Evolutionary conservation across 257 asterid genomes (phyloP), one percentile per base, ranked within the genome.

Genomic region (Euphrasia confusa): DNA sequence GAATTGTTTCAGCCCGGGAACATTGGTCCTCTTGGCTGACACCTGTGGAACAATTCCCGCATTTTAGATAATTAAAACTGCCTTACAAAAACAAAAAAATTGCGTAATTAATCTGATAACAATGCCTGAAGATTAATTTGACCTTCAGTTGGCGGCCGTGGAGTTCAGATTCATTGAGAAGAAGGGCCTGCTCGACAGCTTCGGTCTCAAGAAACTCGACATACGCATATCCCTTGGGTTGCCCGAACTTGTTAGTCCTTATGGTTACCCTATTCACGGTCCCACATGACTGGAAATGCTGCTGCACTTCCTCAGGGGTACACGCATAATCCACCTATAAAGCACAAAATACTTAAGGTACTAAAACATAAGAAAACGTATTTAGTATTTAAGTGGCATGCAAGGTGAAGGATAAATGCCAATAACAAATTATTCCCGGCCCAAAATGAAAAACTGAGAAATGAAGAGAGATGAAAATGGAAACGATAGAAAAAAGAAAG

Each of bases 81-180:
- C 50, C 4, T 54, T 60, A 27, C 49, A 60, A 14, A 64, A 54
- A 57, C 32, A 10, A 53, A 24, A 4, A 53, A 24, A 4, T 3
- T 53, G 9, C 7, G 8, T 10, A 53, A 53, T 15, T 49, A 6
- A 4, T 7, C 7, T 12, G 18, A 12, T 47, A 21, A 33, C 33
- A 44, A 30, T 15, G 56, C 27, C 26, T 4, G 27, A 57, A 7
- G 40, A 11, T 12, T 55, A 28, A 64, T 64, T 58, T 32, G 18
- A 87, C 96, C 86, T 88, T 88, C 77, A 85, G 70, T 53, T 79
- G 94, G 59, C 94, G 94, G 24, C 94, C 91, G 50, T 88, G 96
- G 67, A 88, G 94, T 79, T 88, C 91, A 27, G 91, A 79, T 64
- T 85, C 94, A 70, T 84, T 83, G 40, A 88, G 80, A 65, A 70